Base-by-base conservation (phyloP, 2,329 filamentous ascomycete genomes). In the Cephalotrichum gorgonifer region DNA sequence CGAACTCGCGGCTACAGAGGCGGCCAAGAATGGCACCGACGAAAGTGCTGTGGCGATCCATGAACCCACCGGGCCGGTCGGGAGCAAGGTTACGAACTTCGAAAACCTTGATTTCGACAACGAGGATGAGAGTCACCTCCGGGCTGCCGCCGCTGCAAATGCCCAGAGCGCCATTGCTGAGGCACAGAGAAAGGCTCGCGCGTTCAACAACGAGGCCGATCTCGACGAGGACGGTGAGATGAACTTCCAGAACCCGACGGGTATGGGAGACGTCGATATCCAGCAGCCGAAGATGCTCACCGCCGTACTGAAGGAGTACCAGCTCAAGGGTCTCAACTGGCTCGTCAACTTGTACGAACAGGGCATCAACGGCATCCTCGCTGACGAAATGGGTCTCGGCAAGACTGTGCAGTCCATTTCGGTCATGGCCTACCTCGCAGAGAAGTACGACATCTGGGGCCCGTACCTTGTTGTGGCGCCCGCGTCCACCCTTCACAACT, bases 361-460 rank as follows among this genome's bases (percentile, higher is more conserved):
- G 67, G 93, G 93, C 64, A 98, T 98, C 85, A 97, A 97, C 70
- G 91, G 91, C 68, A 98, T 98, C 59, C 74, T 98, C 54, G 93
- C 93, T 55, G 93, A 98, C 64, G 93, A 98, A 70, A 98, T 98
- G 93, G 93, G 93, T 81, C 86, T 98, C 23, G 93, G 93, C 65
- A 98, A 98, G 70, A 98, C 93, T 20, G 88, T 98, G 6, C 93
- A 98, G 70, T 97, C 91, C 22, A 98, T 98, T 54, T 97, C 93
- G 1, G 91, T 98, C 63, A 97, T 98, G 93, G 90, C 90, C 2
- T 97, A 98, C 62, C 82, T 98, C 28, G 93, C 93, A 2, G 91
- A 98, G 70, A 86, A 90, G 59, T 89, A 98, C 73, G 90, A 95
- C 62, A 95, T 97, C 57, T 97, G 91, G 93, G 93, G 93, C 7